phyloP scores from a whole-genome alignment of 352 stramenopile species.

The Globisporangium parvum region DNA sequence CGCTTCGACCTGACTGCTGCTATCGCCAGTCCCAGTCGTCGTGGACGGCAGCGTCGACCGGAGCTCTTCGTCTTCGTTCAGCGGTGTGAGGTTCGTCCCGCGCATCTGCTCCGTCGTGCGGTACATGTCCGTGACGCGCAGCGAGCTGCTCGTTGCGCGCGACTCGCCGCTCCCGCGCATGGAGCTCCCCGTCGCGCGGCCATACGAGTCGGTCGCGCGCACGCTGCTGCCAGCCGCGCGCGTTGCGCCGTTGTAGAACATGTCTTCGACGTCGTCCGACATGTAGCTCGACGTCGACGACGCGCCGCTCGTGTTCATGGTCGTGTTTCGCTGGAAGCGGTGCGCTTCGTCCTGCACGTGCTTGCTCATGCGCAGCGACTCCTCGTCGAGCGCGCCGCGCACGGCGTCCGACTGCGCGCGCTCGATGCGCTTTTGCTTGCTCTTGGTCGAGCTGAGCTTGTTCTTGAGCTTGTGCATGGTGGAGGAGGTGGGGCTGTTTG shows the following conservation, averaged over 20 bases:
- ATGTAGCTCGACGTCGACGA: slow-evolving; percentile 23
- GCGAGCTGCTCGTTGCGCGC: slow-evolving; percentile 14
- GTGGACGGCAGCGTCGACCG: slow-evolving; percentile 1
- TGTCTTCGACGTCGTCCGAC: slow-evolving; percentile 66
- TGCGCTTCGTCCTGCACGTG: slow-evolving; percentile 29
- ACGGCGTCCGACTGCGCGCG: slow-evolving; percentile 21
- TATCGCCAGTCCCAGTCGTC: neutral
- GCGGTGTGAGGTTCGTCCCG: slow-evolving; percentile 35
- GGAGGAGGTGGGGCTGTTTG: too few relatives aligned
- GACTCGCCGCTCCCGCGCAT: slow-evolving; percentile 9
- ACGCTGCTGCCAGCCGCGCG: slow-evolving; percentile 4
- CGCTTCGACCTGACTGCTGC: slow-evolving; percentile 20
- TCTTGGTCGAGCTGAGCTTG: slow-evolving; percentile 38
- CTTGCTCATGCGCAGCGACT: slow-evolving; percentile 40
- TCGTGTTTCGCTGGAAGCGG: slow-evolving; percentile 28
- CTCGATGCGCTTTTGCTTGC: slow-evolving; percentile 29
- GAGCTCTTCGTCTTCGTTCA: slow-evolving; percentile 56
- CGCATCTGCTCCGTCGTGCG: slow-evolving; percentile 60
- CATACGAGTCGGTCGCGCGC: slow-evolving; percentile 30
- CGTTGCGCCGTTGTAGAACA: slow-evolving; percentile 37
- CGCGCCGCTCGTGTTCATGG: slow-evolving; percentile 20
- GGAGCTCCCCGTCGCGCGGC: slow-evolving; percentile 6
- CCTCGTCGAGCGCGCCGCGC: slow-evolving; percentile 22
- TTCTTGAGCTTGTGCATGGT: slow-evolving; percentile 66
- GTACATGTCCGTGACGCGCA: slow-evolving; percentile 34